Evolutionary conservation across 2,329 filamentous ascomycete genomes (phyloP).

Genomic region (Venturia oleaginea): DNA sequence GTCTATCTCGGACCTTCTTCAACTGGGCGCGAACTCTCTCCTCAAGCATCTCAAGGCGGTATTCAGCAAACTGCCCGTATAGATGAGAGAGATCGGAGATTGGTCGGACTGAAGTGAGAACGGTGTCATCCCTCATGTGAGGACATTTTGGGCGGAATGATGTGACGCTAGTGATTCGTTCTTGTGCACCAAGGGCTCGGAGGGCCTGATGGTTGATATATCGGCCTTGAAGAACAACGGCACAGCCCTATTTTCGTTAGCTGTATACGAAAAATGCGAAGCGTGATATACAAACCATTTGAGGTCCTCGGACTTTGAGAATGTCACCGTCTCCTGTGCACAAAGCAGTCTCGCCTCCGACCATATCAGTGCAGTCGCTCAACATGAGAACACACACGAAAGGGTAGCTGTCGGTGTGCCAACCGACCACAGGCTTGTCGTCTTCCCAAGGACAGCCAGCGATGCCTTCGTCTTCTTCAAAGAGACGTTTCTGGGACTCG

Average conservation of each 20-base stretch:
- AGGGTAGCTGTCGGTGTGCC: constrained; percentile 57
- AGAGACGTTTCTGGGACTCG: constrained; percentile 28
- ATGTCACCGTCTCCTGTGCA: constrained; percentile 44
- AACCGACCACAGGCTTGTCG: constrained; percentile 48
- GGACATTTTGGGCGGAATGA: constrained; percentile 53
- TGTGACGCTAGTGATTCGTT: constrained; percentile 58
- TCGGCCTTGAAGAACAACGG: constrained; percentile 56
- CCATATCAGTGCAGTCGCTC: constrained; percentile 52
- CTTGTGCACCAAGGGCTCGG: constrained; percentile 47
- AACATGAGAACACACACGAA: constrained; percentile 65
- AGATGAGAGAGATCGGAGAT: constrained; percentile 50
- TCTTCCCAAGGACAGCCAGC: constrained; percentile 37
- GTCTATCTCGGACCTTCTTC: constrained; percentile 32
- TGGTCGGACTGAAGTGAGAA: constrained; percentile 49
- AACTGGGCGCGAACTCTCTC: constrained; percentile 44
- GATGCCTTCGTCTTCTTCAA: constrained; percentile 34
- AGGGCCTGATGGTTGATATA: constrained; percentile 59
- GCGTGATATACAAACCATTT: constrained; percentile 40
- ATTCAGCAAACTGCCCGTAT: constrained; percentile 53
- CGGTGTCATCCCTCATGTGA: constrained; percentile 48
- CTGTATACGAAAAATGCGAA: constrained; percentile 5
- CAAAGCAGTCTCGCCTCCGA: constrained; percentile 57
- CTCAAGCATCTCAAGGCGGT: constrained; percentile 51
- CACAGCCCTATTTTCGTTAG: constrained; percentile 41
- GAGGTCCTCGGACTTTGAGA: constrained; percentile 50